Base-by-base conservation (phyloP, 2,329 filamentous ascomycete species). In the Penicillium aurantiogriseum region DNA sequence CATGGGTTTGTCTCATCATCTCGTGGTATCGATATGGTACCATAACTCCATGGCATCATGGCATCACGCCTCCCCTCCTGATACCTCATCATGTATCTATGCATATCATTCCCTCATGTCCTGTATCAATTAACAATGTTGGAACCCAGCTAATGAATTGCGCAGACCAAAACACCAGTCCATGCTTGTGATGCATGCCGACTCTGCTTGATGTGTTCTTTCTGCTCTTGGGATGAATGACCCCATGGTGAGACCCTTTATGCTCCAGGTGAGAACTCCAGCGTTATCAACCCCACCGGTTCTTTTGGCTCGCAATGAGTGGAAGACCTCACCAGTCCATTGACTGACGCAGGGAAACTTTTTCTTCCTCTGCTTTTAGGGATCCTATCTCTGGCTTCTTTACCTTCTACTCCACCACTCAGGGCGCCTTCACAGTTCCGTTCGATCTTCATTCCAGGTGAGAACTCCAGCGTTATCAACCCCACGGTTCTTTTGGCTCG, bases 301-400 rank as follows among this genome's bases (percentile, higher is more conserved):
- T 15, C 23, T 47, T 47, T 33, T 9, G 36, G 19, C n/a, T 42
- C 38, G 35, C 33, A n/a, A 15, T 4, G 47, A 50, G 35, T 50
- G 36, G 38, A 42, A 51, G 38, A 51, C 38, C 48, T 51, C 39
- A 52, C 29, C 49, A 52, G 49, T 35, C 49, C 29, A 44, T 27
- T 45, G 49, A 10, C 39, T 52, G 39, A 51, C 10, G 17, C 38
- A 43, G 40, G 49, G 31, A 15, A 21, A 29, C 35, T 15, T 27
- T 27, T 51, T 33, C 31, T 8, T 21, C 35, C 35, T 38, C 23
- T 39, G 17, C 35, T 3, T 39, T 39, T 50, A 50, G 33, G 33
- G 35, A 35, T 25, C 5, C n/a, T n/a, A n/a, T n/a, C n/a, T n/a
- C n/a, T n/a, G n/a, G n/a, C n/a, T n/a, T n/a, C n/a, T n/a, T n/a